Evolutionary conservation across 345 rosid species (phyloP).

Genomic region (Laguncularia racemosa): DNA sequence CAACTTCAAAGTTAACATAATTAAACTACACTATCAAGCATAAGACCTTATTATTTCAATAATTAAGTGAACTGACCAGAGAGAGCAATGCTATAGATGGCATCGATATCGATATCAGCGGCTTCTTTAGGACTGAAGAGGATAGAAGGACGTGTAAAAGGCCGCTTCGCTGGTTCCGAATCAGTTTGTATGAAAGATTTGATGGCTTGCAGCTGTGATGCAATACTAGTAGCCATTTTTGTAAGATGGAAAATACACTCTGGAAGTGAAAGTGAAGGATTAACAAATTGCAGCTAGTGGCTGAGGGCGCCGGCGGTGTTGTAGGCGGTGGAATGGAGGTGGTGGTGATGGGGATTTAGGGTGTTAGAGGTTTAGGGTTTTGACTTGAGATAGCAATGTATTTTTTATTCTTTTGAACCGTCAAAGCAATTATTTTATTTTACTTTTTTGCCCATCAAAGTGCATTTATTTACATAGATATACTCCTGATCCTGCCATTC

Average conservation of each 20-base stretch:
- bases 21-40: neutral
- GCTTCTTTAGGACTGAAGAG: constrained; percentile 53
- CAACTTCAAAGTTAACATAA: constrained; percentile 2
- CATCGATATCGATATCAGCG: constrained; percentile 68
- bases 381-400: too few relatives aligned
- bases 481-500: too few relatives aligned
- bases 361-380: too few relatives aligned
- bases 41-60: neutral
- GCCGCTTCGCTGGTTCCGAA: constrained; percentile 42
- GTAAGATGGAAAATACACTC: neutral
- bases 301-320: too few relatives aligned
- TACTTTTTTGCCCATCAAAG: too few relatives aligned
- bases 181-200: constrained; percentile 44
- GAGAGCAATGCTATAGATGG: constrained; percentile 46
- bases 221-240: constrained; percentile 49
- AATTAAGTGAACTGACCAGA: constrained; percentile 28
- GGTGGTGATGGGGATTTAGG: neutral
- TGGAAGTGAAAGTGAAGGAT: too few relatives aligned
- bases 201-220: constrained; percentile 60
- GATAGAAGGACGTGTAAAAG: constrained; percentile 54
- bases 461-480: too few relatives aligned
- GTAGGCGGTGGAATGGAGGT: neutral
- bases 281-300: too few relatives aligned
- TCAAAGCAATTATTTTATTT: too few relatives aligned
- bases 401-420: too few relatives aligned